Evolutionary conservation across 768 basidiomycete genomes (phyloP), one percentile per base, ranked within the genome.

Genomic region (Tulasnella sp.): DNA sequence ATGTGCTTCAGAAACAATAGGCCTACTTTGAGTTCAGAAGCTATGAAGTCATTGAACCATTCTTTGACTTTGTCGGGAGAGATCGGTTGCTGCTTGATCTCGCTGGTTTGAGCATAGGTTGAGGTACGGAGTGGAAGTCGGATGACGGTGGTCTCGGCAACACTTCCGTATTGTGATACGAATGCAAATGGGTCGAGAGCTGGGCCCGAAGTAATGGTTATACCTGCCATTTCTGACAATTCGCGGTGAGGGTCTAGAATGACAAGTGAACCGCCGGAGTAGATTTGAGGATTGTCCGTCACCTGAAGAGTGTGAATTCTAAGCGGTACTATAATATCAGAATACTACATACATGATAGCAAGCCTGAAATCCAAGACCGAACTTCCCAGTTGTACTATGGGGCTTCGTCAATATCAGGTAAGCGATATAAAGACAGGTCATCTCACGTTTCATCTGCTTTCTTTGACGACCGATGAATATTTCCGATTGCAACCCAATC

Each of bases 101-200:
- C 51, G 41, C 68, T 71, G 52, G 72, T 65, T 6, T 56, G 58
- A 54, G 69, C 68, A 7, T 58, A 57, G 1, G 58, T 43, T 5
- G 52, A 37, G 10, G 58, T 58, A 9, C 75, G 66, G 12, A 77
- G 58, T 0, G 75, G 74, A n/a, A 75, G 68, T 1, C 75, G 67
- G 29, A 76, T 67, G 37, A 72, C 58, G 0, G 75, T 68, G 0
- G 73, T 72, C 19, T 25, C 32, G 3, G 55, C 71, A n/a, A 35
- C 33, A 12, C 37, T 24, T 1, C 37, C 4, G 10, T 47, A n/a
- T n/a, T n/a, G n/a, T n/a, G n/a, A n/a, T 16, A 4, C 13, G 29
- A 8, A 20, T 47, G 29, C 32, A n/a, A 20, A 47, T 34, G n/a
- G 45, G 8, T n/a, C 10, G 19, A 34, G 37, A 47, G 28, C 31